phyloP scores from a whole-genome alignment of 1,284 basidiomycete genomes.

The Meira nashicola region DNA sequence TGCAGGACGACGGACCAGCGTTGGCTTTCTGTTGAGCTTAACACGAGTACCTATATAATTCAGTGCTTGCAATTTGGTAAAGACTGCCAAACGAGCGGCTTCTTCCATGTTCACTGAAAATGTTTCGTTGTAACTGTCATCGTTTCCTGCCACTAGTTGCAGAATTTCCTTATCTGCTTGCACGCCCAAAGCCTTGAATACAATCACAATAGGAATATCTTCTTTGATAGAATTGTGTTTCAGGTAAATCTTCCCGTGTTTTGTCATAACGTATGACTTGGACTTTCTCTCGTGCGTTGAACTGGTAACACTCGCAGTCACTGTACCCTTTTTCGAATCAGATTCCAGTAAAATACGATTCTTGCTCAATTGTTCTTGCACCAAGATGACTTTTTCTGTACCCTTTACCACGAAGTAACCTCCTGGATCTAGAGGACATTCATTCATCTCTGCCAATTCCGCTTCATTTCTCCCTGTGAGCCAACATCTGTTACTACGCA shows the following conservation, averaged over 20 bases:
- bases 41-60: slow-evolving; percentile 92
- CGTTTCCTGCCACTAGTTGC: slow-evolving; percentile 84
- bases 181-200: slow-evolving; percentile 81
- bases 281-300: slow-evolving; percentile 98
- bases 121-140: slow-evolving; percentile 78
- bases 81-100: slow-evolving; percentile 64
- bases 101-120: slow-evolving; percentile 94
- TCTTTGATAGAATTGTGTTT: slow-evolving; percentile 98
- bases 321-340: slow-evolving; percentile 73
- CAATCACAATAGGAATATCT: slow-evolving; percentile 92
- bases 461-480: slow-evolving; percentile 72
- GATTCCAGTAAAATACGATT: slow-evolving; percentile 96
- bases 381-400: slow-evolving; percentile 98
- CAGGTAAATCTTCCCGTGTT: slow-evolving; percentile 87
- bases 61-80: slow-evolving; percentile 86
- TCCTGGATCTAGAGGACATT: slow-evolving; percentile 96
- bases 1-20: slow-evolving; percentile 64
- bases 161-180: slow-evolving; percentile 98
- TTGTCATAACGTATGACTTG: slow-evolving; percentile 94
- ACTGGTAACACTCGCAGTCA: slow-evolving; percentile 87
- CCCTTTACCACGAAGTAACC: slow-evolving; percentile 99
- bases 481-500: slow-evolving; percentile 81
- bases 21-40: slow-evolving; percentile 73
- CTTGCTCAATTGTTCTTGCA: slow-evolving; percentile 98
- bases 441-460: slow-evolving; percentile 85